These are phyloP conservation scores for Suillus alpinus DNA, from an alignment of 768 basidiomycete genomes.

Conservation along the genomic window DNA sequence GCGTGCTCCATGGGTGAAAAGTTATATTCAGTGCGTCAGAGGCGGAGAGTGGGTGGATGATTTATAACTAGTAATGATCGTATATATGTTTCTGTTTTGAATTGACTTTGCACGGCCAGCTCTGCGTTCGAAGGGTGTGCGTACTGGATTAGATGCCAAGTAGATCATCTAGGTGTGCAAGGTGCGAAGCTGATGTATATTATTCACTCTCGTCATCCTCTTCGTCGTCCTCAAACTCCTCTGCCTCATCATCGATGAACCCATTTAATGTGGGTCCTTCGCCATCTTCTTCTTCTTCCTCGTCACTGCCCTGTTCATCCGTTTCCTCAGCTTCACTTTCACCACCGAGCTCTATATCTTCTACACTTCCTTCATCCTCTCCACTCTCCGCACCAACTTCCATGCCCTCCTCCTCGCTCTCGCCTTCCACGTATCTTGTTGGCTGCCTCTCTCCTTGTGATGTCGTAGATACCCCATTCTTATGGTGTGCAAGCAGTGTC, in stretches of 20 bases:
- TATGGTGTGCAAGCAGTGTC: conserved; percentile 46
- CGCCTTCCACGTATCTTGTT: conserved; percentile 72
- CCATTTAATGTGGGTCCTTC: conserved; percentile 42
- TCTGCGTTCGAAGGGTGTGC: neutral
- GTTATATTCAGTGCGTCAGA: conserved; percentile 64
- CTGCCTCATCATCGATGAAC: conserved; percentile 63
- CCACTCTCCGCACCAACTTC: conserved; percentile 57
- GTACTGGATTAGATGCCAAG: neutral
- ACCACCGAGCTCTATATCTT: conserved; percentile 73
- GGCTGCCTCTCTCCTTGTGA: conserved; percentile 39
- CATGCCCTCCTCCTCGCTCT: conserved; percentile 63
- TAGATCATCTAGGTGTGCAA: neutral
- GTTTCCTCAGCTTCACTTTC: conserved; percentile 53
- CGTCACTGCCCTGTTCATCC: conserved; percentile 42
- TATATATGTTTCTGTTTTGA: neutral
- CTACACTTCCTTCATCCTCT: conserved; percentile 72
- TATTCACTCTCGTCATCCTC: conserved; percentile 52
- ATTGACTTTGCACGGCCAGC: neutral
- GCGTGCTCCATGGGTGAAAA: conserved; percentile 59
- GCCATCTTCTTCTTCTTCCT: conserved; percentile 40
- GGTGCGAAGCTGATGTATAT: neutral
- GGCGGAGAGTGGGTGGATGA: conserved; percentile 71
- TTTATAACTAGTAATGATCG: conserved; percentile 29
- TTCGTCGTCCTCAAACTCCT: conserved; percentile 51
- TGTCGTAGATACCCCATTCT: conserved; percentile 31